Evolutionary conservation across 495 filamentous ascomycete genomes (phyloP), one percentile per base, ranked within the genome.

Genomic region (Penicillium lagena): DNA sequence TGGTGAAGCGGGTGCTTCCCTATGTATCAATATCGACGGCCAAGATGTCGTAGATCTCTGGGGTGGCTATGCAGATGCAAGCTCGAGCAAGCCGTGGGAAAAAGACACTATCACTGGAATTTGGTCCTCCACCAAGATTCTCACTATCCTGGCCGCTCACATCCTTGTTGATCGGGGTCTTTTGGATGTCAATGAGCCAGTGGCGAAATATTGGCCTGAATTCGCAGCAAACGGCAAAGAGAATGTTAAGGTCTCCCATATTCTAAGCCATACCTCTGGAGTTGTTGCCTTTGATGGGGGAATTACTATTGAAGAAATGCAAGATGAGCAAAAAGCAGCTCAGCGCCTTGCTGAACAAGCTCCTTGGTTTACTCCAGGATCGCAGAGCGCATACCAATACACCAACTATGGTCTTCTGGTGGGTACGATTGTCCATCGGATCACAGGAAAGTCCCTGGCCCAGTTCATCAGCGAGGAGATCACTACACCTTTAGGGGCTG

Each of bases 191-290:
- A 40, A 68, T 29, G 70, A 60, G 22, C 59, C 60, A 9, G 66
- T 72, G 0, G 48, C 61, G 1, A 66, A 53, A 13, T 68, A 72
- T 54, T 75, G 72, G 72, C 70, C 72, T 1, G 72, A 71, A 29
- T 72, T 75, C 39, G 60, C 52, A 29, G 59, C 46, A 29, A 60
- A 66, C 31, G 68, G 67, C 13, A 71, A 71, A 14, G 60, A 68
- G 29, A 52, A 60, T 12, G 46, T 72, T 17, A 54, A 59, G 27
- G 65, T 75, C 2, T 59, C 57, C 7, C 72, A 75, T 45, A n/a
- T 72, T 11, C 55, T 75, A 12, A 60, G 58, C 45, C 71, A 75
- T 41, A 54, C 60, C 0, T 55, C 71, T 5, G 66, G 62, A 1
- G 29, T 71, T 1, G 47, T 65, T 0, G 54, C 54, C 0, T 75